Percentiles rank a stretch among this genome's conserved stretches.
Conservation (phyloP, 805 yeast species). For the Blastobotrys peoriensis region DNA sequence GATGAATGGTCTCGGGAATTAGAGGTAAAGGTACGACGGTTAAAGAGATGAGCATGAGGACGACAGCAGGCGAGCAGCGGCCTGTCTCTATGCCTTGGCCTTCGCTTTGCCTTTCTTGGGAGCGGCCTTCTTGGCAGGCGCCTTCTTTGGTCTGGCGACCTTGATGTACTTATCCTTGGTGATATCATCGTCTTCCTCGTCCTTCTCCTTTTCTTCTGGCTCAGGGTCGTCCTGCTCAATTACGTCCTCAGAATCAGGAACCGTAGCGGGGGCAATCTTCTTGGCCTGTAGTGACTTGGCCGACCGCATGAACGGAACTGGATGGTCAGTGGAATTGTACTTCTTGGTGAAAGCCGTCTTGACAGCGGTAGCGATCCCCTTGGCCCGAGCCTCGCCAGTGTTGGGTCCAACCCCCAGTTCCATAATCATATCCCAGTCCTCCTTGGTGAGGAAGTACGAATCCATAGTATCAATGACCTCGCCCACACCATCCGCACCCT, state of each 20-base stretch:
- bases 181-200: constrained; percentile 41
- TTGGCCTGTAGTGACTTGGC: constrained; percentile 35
- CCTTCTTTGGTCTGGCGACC: constrained; percentile 38
- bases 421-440: constrained; percentile 86
- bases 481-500: constrained; percentile 58
- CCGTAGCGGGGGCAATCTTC: constrained; percentile 18
- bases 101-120: constrained; percentile 14
- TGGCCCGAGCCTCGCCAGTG: constrained; percentile 40
- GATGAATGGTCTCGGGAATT: constrained; percentile 58
- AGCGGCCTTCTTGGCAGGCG: constrained; percentile 15
- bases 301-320: constrained; percentile 68
- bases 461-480: constrained; percentile 72
- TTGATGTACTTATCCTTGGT: constrained; percentile 62
- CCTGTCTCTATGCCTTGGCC: too few species aligned
- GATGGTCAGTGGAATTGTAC: constrained; percentile 73
- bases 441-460: constrained; percentile 75
- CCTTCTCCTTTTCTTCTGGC: constrained; percentile 39
- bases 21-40: constrained; percentile 35
- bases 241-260: constrained; percentile 68
- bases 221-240: constrained; percentile 37
- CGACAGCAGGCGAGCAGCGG: too few species aligned
- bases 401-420: constrained; percentile 71
- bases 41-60: not conserved
- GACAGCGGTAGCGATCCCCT: constrained; percentile 66
- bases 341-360: constrained; percentile 83